Base-by-base conservation (phyloP, 345 rosid genomes). In the Kernera saxatilis region DNA sequence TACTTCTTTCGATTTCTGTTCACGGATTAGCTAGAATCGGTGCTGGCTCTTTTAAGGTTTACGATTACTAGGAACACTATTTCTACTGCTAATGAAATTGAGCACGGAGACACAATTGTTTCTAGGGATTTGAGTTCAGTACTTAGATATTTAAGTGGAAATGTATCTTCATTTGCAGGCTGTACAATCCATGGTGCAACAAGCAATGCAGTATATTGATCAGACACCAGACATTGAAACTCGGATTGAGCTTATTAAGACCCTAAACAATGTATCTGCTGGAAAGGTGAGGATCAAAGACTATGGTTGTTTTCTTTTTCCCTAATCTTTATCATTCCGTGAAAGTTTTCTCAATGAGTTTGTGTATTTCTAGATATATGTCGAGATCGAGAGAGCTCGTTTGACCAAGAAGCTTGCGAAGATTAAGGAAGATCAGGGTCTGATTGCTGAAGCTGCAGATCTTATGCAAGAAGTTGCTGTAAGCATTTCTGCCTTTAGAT, bases 381-480 rank as follows among this genome's bases (percentile, higher is more conserved):
- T 94, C 21, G 93, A 94, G 80, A 89, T 91, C 73, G 93, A 94
- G 83, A 85, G 97, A 76, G 99, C 96, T 30, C 83, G 99, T 61
- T 72, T 94, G 86, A 85, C 89, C 44, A 91, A 81, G 80, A 94
- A 82, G 69, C 93, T 89, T 67, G 96, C 97, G 5, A 89, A 91
- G 84, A 89, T 91, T 57, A 93, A 91, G 81, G 97, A 93, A 85
- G 91, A 74, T 15, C 99, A 91, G 9, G 96, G 95, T 69, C 79
- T 77, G 48, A 81, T 89, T 27, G 96, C 93, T 25, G 97, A 94
- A 84, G 99, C 99, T 78, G 99, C 99, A 18, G 95, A 91, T 82
- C 81, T 89, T 56, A 91, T 91, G 96, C 99, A 94, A 82, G 99
- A 89, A 87, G 90, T 94, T 78, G 99, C 99, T 27, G 99, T 94